Evolutionary conservation across 2,329 filamentous ascomycete species (phyloP).

Genomic region (Cryphonectria carpinicola): DNA sequence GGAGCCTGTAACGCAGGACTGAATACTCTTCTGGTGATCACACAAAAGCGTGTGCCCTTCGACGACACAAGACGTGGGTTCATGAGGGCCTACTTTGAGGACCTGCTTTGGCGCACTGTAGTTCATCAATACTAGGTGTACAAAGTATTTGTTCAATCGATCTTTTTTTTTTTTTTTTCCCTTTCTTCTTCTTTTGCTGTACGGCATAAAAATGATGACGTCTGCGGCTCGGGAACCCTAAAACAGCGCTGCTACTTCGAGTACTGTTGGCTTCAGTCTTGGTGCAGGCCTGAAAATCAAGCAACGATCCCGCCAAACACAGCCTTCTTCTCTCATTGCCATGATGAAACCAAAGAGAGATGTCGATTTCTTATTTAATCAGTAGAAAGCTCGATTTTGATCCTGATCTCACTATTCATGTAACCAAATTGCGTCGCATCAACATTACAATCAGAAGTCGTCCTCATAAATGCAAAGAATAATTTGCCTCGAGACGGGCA

Average conservation of each 20-base stretch:
- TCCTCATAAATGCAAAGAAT: neutral
- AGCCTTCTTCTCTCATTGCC: neutral
- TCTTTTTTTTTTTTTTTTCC: neutral
- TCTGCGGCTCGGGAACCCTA: neutral
- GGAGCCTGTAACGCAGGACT: neutral
- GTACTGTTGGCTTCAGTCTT: too few relatives aligned
- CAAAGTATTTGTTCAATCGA: neutral
- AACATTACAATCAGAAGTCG: neutral
- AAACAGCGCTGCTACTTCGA: neutral
- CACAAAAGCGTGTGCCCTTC: neutral
- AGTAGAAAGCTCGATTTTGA: neutral
- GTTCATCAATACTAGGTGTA: neutral
- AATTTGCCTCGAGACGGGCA: neutral
- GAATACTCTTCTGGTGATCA: neutral
- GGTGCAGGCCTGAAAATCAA: too few relatives aligned
- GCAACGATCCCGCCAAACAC: neutral
- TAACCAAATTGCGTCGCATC: neutral
- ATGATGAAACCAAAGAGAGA: neutral
- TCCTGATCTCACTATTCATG: neutral
- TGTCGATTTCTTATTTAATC: neutral
- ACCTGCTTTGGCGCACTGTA: neutral
- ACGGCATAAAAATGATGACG: constrained; percentile 9
- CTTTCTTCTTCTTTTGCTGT: neutral
- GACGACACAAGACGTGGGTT: neutral
- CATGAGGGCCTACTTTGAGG: neutral